phyloP scores from a whole-genome alignment of 2,329 filamentous ascomycete species.

The Pseudogymnoascus sp. region DNA sequence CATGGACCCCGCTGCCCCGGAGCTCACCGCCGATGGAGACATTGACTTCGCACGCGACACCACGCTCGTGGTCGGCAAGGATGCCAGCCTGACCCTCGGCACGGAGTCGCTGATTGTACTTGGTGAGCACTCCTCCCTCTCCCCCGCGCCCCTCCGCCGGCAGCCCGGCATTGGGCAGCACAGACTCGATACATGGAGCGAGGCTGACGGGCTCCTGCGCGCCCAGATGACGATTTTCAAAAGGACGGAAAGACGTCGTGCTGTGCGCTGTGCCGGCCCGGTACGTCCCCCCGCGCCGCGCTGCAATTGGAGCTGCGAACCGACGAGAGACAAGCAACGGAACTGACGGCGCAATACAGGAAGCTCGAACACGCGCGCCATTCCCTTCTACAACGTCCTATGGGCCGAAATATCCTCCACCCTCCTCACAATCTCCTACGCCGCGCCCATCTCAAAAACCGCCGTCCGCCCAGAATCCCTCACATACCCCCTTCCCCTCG shows the following conservation, averaged over 20 bases:
- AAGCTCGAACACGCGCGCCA: slow-evolving; percentile 36
- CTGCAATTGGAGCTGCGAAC: slow-evolving; percentile 11
- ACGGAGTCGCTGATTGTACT: slow-evolving; percentile 52
- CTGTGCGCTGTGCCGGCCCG: slow-evolving; percentile 46
- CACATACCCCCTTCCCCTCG: slow-evolving; percentile 45
- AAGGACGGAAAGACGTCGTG: slow-evolving; percentile 42
- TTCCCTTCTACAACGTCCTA: slow-evolving; percentile 76
- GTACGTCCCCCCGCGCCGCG: slow-evolving; percentile 30
- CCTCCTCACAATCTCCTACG: slow-evolving; percentile 65
- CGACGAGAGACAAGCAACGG: slow-evolving; percentile 10
- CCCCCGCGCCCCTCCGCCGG: not conserved
- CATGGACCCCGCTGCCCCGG: slow-evolving; percentile 27
- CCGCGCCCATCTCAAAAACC: slow-evolving; percentile 49
- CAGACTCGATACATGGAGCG: not conserved
- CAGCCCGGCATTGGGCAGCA: slow-evolving; percentile 9
- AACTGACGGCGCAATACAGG: slow-evolving; percentile 20
- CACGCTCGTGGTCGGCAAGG: slow-evolving; percentile 46
- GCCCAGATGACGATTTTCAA: slow-evolving; percentile 44
- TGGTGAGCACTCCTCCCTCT: slow-evolving; percentile 33
- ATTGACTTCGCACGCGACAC: slow-evolving; percentile 32
- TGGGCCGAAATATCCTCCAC: slow-evolving; percentile 62
- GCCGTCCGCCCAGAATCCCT: slow-evolving; percentile 53
- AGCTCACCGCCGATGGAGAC: slow-evolving; percentile 28
- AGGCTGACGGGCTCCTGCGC: not conserved
- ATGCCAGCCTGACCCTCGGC: slow-evolving; percentile 51